A percentile compares a stretch with the other conserved stretches of the same genome.
phyloP scores from a whole-genome alignment of 2,329 filamentous ascomycete genomes.

The Ceratocystis colombiana region DNA sequence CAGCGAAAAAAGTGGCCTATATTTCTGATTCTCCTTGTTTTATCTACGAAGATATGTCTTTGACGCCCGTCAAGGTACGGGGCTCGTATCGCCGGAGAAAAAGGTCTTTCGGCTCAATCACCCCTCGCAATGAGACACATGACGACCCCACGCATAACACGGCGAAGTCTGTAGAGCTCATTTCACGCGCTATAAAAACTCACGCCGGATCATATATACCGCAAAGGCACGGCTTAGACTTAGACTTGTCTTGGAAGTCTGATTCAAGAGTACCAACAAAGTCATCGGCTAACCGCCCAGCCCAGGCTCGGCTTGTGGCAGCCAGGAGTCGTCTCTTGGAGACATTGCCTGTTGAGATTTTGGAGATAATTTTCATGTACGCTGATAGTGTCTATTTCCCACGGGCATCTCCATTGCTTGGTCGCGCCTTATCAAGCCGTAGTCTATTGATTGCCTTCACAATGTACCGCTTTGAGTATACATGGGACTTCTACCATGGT shows the following conservation, averaged over 20 bases:
- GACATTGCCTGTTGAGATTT: slow-evolving; percentile 42
- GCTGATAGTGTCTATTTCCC: slow-evolving; percentile 43
- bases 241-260: too few species aligned
- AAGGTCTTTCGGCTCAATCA: not conserved
- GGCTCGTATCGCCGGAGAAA: not conserved
- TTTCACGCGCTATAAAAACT: not conserved
- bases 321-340: slow-evolving; percentile 28
- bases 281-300: not conserved
- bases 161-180: not conserved
- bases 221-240: not conserved
- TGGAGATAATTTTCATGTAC: slow-evolving; percentile 44
- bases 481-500: slow-evolving; percentile 35
- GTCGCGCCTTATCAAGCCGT: slow-evolving; percentile 37
- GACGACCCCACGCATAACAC: not conserved
- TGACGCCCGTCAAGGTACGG: not conserved
- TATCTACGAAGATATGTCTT: not conserved
- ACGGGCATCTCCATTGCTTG: slow-evolving; percentile 37
- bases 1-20: not conserved
- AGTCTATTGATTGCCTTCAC: slow-evolving; percentile 29
- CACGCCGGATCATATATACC: not conserved
- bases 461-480: slow-evolving; percentile 34
- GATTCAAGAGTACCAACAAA: not conserved
- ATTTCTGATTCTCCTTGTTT: not conserved
- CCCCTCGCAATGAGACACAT: not conserved
- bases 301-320: not conserved